Conservation (phyloP, 139 green algal genomes). For the Auxenochlorella pyrenoidosa region DNA sequence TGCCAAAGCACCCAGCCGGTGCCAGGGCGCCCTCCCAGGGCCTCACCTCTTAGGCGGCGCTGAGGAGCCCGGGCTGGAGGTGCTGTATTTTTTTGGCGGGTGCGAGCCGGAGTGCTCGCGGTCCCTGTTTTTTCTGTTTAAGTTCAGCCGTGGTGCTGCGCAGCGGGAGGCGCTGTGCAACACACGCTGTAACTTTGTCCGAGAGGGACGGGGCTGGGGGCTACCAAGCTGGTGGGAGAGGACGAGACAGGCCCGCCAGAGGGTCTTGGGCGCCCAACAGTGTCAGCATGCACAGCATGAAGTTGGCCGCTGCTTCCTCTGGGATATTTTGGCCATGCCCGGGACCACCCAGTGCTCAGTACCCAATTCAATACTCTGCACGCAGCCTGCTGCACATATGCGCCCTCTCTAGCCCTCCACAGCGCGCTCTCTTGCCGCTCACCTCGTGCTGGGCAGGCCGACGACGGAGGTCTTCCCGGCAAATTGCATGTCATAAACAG, state of each 20-base stretch:
- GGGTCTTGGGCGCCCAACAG: no score
- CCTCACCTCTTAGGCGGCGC: constrained; percentile 5
- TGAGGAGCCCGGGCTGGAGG: neutral
- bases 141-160: constrained; percentile 6
- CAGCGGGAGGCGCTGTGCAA: constrained; percentile 14
- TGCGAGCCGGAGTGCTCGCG: neutral
- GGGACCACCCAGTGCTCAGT: no score
- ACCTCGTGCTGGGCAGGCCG: neutral
- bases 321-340: no score
- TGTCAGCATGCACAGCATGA: no score
- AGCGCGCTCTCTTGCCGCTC: neutral
- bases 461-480: no score
- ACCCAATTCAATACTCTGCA: no score
- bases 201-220: neutral
- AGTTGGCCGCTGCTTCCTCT: no score
- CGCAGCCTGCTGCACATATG: no score
- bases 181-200: constrained; percentile 8
- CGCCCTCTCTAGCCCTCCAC: no score
- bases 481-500: no score
- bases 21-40: neutral
- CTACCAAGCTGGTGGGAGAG: neutral
- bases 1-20: neutral
- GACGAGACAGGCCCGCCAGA: neutral
- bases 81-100: constrained; percentile 8
- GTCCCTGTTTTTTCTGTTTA: constrained; percentile 20